Evolutionary conservation across 495 filamentous ascomycete genomes (phyloP), one percentile per base, ranked within the genome.

Genomic region (Beverwykella pulmonaria): DNA sequence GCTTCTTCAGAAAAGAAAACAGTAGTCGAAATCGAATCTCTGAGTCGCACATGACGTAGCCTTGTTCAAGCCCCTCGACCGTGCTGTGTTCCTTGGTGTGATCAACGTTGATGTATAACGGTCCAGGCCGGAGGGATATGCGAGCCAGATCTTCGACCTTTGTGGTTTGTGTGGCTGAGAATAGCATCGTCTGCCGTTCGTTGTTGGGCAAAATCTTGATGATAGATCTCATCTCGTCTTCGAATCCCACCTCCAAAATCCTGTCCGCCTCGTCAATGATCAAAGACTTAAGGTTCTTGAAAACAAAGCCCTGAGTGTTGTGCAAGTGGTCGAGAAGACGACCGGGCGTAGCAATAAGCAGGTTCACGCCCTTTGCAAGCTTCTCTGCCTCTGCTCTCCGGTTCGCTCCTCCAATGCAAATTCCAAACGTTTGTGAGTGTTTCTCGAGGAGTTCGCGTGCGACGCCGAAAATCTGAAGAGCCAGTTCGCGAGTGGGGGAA

Each of bases 91-190:
- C 87, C 76, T 92, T 90, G 47, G 79, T 75, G 72, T 90, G 80
- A 75, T 95, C 92, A 44, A 96, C 92, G 72, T 97, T 96, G 80
- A 97, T 96, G 74, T 98, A 98, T 8, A 98, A 82, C 0, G 94
- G 94, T 3, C 95, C 93, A 1, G 93, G 89, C 30, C 90, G 85
- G 27, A 98, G 84, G 3, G 94, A 98, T 73, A 98, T 96, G 44
- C 94, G 83, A 6, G 94, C 94, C 25, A 98, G 79, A 76, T 98
- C 94, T 75, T 98, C 93, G 66, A 98, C 95, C 76, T 98, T 98
- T 53, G 95, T 98, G 1, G 95, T 98, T 74, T 98, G 94, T 0
- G 94, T 98, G 10, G 94, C 94, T 23, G 92, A 96, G 82, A 98
- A 98, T 12, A 98, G 86, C 87, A 95, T 92, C 0, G 94, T 98